Base-by-base conservation (phyloP, 2,329 filamentous ascomycete genomes). In the Emmonsiellopsis sp. region DNA sequence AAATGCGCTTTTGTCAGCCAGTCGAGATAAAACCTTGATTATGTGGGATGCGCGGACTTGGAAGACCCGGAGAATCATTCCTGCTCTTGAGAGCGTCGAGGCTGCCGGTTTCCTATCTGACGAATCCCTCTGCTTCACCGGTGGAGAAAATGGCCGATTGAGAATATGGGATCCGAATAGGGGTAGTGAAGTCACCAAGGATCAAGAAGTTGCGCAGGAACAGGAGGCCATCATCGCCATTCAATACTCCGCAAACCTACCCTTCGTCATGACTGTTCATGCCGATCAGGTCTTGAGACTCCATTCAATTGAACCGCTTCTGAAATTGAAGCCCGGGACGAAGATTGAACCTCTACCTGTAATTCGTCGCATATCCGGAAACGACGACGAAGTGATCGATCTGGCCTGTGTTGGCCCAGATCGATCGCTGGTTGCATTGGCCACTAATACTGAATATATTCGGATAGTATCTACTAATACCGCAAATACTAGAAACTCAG, bases 361-460 rank as follows among this genome's bases (percentile, higher is more conserved):
- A 0, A 79, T 87, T 44, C 83, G 87, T 60, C 82, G 89, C 44
- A 94, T 98, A 60, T 95, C 92, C 4, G 94, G 93, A 51, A 96
- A 93, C 6, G 90, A 97, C 68, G 94, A 98, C 67, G 93, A 98
- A 68, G 90, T 98, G 51, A 96, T 98, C 61, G 94, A 98, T 66
- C 75, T 98, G 35, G 87, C 86, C 32, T 96, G 93, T 63, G 77
- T 97, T 52, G 82, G 93, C 1, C 82, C 84, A 0, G 85, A 95
- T 62, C 83, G 82, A 54, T 92, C 89, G 2, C 73, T 94, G 50
- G 78, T 98, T 57, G 94, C 93, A 5, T 75, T 98, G 30, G 93
- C 92, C 6, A 97, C 92, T 2, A 98, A 98, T 68, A 89, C 91
- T 0, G 93, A 98, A 70, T 91, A 95, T 57, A 82, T 98, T 51